Evolutionary conservation across 768 basidiomycete genomes (phyloP).

Genomic region (Russula sp.): DNA sequence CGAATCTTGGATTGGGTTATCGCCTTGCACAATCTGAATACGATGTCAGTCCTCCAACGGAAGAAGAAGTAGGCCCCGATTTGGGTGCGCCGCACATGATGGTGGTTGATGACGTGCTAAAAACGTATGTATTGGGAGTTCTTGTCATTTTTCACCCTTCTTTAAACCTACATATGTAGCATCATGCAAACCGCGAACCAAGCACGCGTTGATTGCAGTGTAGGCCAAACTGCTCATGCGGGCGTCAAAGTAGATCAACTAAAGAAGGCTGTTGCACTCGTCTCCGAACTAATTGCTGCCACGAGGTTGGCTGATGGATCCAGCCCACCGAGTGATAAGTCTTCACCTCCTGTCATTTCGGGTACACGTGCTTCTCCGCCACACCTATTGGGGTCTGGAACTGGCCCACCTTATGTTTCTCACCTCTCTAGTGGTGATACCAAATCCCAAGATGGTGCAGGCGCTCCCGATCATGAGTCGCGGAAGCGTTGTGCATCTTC

Average conservation of each 20-base stretch:
- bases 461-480: constrained; percentile 40
- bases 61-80: constrained; percentile 37
- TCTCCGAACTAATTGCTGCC: constrained; percentile 53
- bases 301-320: constrained; percentile 40
- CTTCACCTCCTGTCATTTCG: constrained; percentile 23
- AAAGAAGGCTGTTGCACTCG: constrained; percentile 51
- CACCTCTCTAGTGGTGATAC: constrained; percentile 29
- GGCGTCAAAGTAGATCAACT: constrained; percentile 54
- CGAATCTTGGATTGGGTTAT: constrained; percentile 35
- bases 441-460: constrained; percentile 36
- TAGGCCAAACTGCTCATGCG: constrained; percentile 48
- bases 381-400: constrained; percentile 17
- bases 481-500: constrained; percentile 54
- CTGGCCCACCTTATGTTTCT: constrained; percentile 29
- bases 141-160: constrained; percentile 24
- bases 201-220: constrained; percentile 50
- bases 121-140: constrained; percentile 46
- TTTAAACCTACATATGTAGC: constrained; percentile 38
- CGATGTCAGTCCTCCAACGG: constrained; percentile 29
- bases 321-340: constrained; percentile 34
- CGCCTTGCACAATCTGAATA: constrained; percentile 33
- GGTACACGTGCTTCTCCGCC: constrained; percentile 29
- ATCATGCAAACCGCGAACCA: constrained; percentile 60
- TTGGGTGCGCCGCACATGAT: constrained; percentile 48
- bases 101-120: constrained; percentile 49